phyloP scores from a whole-genome alignment of 2,329 filamentous ascomycete species.

The Cladosporium velox region DNA sequence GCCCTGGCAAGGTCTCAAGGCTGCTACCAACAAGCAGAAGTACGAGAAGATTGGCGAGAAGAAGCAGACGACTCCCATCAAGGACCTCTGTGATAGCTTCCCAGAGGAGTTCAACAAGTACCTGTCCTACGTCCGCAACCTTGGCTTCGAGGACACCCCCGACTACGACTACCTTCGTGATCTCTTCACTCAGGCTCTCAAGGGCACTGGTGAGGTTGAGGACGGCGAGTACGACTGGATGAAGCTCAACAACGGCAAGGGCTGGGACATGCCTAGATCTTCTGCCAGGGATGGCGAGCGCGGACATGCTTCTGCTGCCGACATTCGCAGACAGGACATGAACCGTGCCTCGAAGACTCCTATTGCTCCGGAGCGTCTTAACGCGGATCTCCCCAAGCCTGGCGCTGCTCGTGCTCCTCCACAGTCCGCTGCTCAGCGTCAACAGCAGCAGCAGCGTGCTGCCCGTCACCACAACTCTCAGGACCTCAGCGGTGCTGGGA shows the following conservation, averaged over 20 bases:
- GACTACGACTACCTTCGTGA: conserved; percentile 98
- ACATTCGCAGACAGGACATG: conserved; percentile 63
- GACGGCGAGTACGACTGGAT: conserved; percentile 99
- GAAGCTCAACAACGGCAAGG: conserved; percentile 92
- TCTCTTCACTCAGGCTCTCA: conserved; percentile 92
- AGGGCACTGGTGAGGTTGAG: conserved; percentile 90
- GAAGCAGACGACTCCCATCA: conserved; percentile 97
- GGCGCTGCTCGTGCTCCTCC: conserved; percentile 68
- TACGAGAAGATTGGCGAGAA: conserved; percentile 99
- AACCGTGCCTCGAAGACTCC: conserved; percentile 60
- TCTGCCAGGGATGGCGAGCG: conserved; percentile 42
- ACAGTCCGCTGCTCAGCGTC: conserved; percentile 70
- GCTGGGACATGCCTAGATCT: conserved; percentile 75
- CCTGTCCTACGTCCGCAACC: conserved; percentile 92
- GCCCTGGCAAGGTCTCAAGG: conserved; percentile 69
- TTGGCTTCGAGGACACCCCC: conserved; percentile 96
- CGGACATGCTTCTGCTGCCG: conserved; percentile 80
- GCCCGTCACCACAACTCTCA: conserved; percentile 35
- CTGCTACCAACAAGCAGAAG: conserved; percentile 85
- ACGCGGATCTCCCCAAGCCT: conserved; percentile 58
- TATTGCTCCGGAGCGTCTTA: conserved; percentile 48
- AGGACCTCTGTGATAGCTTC: conserved; percentile 94
- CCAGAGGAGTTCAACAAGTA: conserved; percentile 99
- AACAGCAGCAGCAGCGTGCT: conserved; percentile 29
- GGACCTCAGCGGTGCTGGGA: conserved; percentile 44